Evolutionary conservation across 305 asterid species (phyloP).

Genomic region (Fraxinus dipetala): DNA sequence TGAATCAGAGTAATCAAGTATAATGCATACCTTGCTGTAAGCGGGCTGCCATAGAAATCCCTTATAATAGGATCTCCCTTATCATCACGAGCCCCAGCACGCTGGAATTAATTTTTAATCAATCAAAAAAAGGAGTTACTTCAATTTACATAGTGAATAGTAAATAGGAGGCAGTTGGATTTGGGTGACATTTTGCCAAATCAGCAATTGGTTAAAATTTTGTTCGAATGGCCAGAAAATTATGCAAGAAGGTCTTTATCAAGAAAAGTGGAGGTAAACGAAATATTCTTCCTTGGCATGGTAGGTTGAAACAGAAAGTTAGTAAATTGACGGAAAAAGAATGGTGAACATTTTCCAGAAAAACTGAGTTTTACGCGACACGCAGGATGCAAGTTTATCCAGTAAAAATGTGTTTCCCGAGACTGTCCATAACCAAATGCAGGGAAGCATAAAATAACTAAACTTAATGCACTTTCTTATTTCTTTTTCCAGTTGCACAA

Average conservation of each 20-base stretch:
- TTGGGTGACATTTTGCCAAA: background rate
- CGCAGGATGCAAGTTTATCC: background rate
- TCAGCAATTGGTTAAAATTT: background rate
- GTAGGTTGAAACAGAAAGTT: background rate
- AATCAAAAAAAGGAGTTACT: constrained; percentile 14
- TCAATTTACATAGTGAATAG: background rate
- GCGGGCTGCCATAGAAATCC: constrained; percentile 90
- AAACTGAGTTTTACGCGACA: background rate
- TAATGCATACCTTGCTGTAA: constrained; percentile 75
- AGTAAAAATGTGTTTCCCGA: background rate
- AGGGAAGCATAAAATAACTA: background rate
- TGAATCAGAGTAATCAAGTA: constrained; percentile 11
- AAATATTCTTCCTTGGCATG: background rate
- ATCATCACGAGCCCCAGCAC: constrained; percentile 87
- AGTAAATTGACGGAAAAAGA: background rate
- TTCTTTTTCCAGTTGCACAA: background rate
- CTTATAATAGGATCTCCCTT: constrained; percentile 76
- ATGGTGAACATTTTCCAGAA: background rate
- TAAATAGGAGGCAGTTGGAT: background rate
- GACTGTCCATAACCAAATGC: background rate
- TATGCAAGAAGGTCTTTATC: background rate
- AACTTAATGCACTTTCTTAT: background rate
- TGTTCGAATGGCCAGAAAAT: background rate
- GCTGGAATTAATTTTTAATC: constrained; percentile 41
- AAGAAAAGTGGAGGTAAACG: background rate